Conservation (phyloP, 2,329 filamentous ascomycete species). For the Nemania serpens region DNA sequence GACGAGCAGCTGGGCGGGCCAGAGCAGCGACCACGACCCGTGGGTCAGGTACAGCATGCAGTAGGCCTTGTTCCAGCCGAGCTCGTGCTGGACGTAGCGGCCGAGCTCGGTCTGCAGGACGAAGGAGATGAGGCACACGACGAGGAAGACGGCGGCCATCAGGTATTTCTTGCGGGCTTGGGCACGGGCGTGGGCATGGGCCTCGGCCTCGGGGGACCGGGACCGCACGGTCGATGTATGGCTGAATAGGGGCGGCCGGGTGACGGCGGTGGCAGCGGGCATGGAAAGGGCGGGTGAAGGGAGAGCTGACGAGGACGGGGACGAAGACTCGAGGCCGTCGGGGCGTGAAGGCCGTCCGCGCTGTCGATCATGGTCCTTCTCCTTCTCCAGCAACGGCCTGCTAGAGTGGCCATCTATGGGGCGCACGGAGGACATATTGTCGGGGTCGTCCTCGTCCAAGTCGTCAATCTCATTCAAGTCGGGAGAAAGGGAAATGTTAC, state of each 20-base stretch:
- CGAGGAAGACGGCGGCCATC: constrained; percentile 82
- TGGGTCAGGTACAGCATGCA: constrained; percentile 99
- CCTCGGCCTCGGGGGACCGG: constrained; percentile 70
- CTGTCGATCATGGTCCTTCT: constrained; percentile 42
- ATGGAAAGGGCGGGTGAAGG: constrained; percentile 36
- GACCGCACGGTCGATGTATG: constrained; percentile 75
- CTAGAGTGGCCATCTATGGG: constrained; percentile 52
- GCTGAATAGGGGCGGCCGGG: constrained; percentile 48
- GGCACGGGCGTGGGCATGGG: constrained; percentile 63
- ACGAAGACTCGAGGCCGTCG: constrained; percentile 26
- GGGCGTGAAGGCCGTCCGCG: constrained; percentile 36
- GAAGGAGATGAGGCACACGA: constrained; percentile 83
- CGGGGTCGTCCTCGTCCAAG: constrained; percentile 39
- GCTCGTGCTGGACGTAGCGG: constrained; percentile 88
- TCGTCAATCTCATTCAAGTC: constrained; percentile 25
- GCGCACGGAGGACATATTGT: constrained; percentile 50
- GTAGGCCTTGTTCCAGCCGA: constrained; percentile 98
- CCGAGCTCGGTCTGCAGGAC: constrained; percentile 95
- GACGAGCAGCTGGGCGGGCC: constrained; percentile 81
- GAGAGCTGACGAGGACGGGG: constrained; percentile 36
- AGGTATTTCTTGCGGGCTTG: constrained; percentile 76
- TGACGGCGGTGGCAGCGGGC: constrained; percentile 34
- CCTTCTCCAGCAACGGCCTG: constrained; percentile 48
- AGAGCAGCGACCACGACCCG: constrained; percentile 88
- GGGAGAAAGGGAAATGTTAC: constrained; percentile 29